Conservation (phyloP, 2,329 filamentous ascomycete species). For the Remersonia thermophila region DNA sequence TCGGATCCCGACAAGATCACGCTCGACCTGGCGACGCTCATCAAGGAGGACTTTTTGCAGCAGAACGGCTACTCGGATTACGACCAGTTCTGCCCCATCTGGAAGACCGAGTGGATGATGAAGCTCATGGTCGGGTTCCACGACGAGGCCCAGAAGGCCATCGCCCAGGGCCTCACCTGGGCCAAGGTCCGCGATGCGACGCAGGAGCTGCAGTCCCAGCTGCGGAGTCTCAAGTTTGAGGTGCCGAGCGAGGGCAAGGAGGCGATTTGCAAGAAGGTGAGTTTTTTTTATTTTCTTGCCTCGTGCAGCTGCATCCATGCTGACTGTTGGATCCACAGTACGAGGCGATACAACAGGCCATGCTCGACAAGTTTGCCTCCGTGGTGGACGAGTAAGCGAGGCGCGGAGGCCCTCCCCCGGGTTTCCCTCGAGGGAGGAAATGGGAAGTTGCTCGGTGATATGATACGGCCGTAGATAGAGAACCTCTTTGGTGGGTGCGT, state of each 20-base stretch:
- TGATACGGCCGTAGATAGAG: no score
- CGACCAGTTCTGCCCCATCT: conserved; percentile 96
- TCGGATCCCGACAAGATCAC: conserved; percentile 98
- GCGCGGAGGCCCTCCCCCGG: no score
- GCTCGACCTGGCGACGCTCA: conserved; percentile 73
- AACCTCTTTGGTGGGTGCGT: background rate
- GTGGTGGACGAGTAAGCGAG: conserved; percentile 91
- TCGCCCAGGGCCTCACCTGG: conserved; percentile 86
- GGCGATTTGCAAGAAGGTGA: conserved; percentile 68
- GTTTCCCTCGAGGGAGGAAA: no score
- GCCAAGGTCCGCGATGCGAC: conserved; percentile 86
- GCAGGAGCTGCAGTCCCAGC: conserved; percentile 67
- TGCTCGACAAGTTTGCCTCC: conserved; percentile 95
- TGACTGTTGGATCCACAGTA: conserved; percentile 44
- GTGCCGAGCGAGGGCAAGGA: conserved; percentile 76
- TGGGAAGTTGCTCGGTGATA: no score
- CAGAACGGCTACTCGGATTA: conserved; percentile 99
- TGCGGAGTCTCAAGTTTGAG: conserved; percentile 96
- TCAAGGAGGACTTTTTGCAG: conserved; percentile 98
- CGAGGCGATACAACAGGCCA: conserved; percentile 77
- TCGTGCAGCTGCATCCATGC: conserved; percentile 26
- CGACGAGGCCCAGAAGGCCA: conserved; percentile 91
- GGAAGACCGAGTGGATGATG: conserved; percentile 99
- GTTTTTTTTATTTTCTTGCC: conserved; percentile 20
- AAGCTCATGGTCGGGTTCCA: conserved; percentile 98